phyloP scores from a whole-genome alignment of 2,329 filamentous ascomycete species.

The Epichloe glyceriae region DNA sequence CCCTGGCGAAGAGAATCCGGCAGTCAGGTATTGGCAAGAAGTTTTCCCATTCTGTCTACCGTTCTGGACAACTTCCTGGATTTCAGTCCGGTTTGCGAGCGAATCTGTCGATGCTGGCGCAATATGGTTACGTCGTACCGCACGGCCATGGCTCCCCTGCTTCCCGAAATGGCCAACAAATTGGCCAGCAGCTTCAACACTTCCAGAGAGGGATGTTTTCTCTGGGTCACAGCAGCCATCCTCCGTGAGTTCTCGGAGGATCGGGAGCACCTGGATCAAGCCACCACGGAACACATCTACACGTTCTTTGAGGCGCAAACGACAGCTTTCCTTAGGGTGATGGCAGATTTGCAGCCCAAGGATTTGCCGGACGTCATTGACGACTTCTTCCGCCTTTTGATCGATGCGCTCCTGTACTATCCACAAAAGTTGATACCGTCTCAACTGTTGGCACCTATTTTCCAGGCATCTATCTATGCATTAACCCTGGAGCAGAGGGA shows the following conservation, averaged over 20 bases:
- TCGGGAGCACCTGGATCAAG: constrained; percentile 66
- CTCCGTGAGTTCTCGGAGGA: constrained; percentile 91
- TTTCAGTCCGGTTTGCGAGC: constrained; percentile 81
- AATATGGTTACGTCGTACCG: constrained; percentile 95
- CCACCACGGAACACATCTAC: constrained; percentile 81
- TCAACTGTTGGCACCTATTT: constrained; percentile 64
- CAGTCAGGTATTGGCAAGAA: constrained; percentile 92
- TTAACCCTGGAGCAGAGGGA: constrained; percentile 84
- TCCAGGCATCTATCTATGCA: constrained; percentile 76
- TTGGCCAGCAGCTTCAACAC: constrained; percentile 72
- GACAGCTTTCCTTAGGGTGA: constrained; percentile 73
- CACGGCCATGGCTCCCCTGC: constrained; percentile 71
- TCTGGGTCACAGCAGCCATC: constrained; percentile 96
- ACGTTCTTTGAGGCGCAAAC: constrained; percentile 91
- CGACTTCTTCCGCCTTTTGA: constrained; percentile 88
- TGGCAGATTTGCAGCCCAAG: constrained; percentile 65
- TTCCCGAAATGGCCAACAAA: constrained; percentile 78
- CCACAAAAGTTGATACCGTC: constrained; percentile 73
- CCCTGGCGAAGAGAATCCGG: constrained; percentile 65
- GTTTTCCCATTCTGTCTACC: constrained; percentile 75
- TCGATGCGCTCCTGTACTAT: constrained; percentile 88
- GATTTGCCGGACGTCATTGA: constrained; percentile 80
- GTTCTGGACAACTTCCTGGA: constrained; percentile 78
- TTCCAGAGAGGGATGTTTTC: constrained; percentile 87
- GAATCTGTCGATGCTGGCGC: constrained; percentile 89